Base-by-base conservation (phyloP, 2,329 filamentous ascomycete genomes). In the Cyphellophora attinorum region DNA sequence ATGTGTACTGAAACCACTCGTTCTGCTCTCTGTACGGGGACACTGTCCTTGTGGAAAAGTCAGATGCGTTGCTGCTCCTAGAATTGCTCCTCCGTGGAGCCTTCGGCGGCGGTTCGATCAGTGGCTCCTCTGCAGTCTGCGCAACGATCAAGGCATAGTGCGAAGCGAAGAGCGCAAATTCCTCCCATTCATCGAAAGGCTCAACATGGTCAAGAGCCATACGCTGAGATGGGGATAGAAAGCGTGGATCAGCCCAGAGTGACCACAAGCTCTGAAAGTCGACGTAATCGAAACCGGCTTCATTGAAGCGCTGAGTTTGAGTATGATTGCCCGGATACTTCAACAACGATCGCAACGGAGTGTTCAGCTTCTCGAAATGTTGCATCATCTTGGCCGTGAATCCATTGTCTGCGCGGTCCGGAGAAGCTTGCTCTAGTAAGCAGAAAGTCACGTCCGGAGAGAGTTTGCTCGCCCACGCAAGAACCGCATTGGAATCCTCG, bases 181-280 rank as follows among this genome's bases (percentile, higher is more conserved):
- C 89, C 57, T 96, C 89, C 85, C 85, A 94, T 58, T 95, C 88
- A 55, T 96, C 89, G 52, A 96, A 95, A 1, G 81, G 76, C 51
- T 95, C 89, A 11, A 86, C 58, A 1, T 61, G 52, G 47, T 94
- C 80, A 11, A 95, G 60, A 8, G 60, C 61, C 21, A 54, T 61
- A 43, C 84, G 72, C 41, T 84, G 70, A 1, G 67, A 58, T 1
- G 68, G 51, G 5, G 65, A 66, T 13, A 93, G 59, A 54, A 88
- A 88, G 3, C 61, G 52, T 11, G 75, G 64, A 45, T 82, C 75
- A 8, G 71, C 75, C 88, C 88, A 95, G 1, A 86, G 65, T 36
- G 85, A 73, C 85, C 88, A 94, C 8, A 95, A 64, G 48, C 79
- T 84, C 53, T 72, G 72, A 29, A 76, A 72, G 11, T 70, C 60